Evolutionary conservation across 2,329 filamentous ascomycete species (phyloP).

Genomic region (Colletotrichum neosansevieriae): DNA sequence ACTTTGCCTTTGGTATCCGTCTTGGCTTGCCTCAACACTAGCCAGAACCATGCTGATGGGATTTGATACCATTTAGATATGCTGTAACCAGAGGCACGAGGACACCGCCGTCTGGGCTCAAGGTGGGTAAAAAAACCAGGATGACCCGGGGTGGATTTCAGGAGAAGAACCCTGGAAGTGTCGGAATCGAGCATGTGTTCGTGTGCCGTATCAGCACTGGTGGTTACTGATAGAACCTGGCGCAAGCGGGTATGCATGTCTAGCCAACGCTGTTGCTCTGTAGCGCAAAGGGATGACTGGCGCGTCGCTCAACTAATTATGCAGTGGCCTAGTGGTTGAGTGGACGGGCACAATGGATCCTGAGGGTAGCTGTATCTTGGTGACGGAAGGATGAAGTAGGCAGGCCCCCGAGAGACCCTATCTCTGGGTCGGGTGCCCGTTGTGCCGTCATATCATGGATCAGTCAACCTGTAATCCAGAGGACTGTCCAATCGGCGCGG

Average conservation of each 20-base stretch:
- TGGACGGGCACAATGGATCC: slow-evolving; percentile 2
- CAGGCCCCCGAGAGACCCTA: slow-evolving; percentile 11
- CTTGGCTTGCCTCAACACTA: slow-evolving; percentile 36
- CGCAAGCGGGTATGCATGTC: slow-evolving; percentile 32
- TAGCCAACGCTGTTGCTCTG: slow-evolving; percentile 18
- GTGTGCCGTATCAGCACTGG: slow-evolving; percentile 22
- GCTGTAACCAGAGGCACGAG: slow-evolving; percentile 32
- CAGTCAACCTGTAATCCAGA: not conserved
- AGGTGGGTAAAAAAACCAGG: slow-evolving; percentile 13
- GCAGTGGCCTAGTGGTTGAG: slow-evolving; percentile 16
- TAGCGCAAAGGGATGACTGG: slow-evolving; percentile 1
- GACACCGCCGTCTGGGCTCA: slow-evolving; percentile 18
- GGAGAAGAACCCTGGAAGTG: not conserved
- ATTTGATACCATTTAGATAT: slow-evolving; percentile 28
- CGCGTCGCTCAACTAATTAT: not conserved
- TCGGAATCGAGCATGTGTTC: slow-evolving; percentile 28
- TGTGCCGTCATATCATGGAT: no score
- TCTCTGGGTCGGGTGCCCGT: no score
- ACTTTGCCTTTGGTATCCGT: slow-evolving; percentile 26
- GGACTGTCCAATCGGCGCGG: slow-evolving; percentile 33
- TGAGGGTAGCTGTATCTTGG: slow-evolving; percentile 14
- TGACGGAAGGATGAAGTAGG: slow-evolving; percentile 19
- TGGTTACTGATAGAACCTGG: slow-evolving; percentile 12
- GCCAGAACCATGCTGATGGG: slow-evolving; percentile 29
- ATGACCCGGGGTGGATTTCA: slow-evolving; percentile 7